A percentile compares a stretch with the other conserved stretches of the same genome.
Evolutionary conservation across 208 protist species (phyloP).

Genomic region (Wallacemonas sp.): DNA sequence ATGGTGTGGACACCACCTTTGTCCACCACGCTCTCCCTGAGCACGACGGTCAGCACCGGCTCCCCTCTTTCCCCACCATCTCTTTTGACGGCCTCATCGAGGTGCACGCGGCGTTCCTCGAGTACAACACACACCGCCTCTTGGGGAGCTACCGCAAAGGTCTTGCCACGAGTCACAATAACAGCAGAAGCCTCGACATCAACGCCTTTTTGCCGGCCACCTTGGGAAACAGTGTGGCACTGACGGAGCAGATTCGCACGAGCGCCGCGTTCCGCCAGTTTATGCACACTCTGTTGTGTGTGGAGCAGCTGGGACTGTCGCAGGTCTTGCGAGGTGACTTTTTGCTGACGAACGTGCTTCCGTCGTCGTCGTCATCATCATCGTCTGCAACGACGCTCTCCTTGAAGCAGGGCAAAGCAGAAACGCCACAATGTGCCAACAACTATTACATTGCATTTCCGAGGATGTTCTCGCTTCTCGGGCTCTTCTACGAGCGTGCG

Average conservation of each 20-base stretch:
- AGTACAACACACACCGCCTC: slow-evolving; percentile 44
- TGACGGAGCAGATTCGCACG: slow-evolving; percentile 36
- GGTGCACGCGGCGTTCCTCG: slow-evolving; percentile 47
- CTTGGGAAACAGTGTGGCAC: slow-evolving; percentile 37
- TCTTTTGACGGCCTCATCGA: slow-evolving; percentile 17
- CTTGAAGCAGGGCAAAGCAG: too few species aligned
- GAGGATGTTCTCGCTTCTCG: slow-evolving; percentile 37
- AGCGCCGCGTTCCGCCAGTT: slow-evolving; percentile 70
- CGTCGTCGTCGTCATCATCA: slow-evolving; percentile 1
- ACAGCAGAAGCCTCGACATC: slow-evolving; percentile 28
- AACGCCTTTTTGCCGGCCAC: slow-evolving; percentile 43
- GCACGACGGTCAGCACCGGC: slow-evolving; percentile 2
- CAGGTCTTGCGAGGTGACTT: slow-evolving; percentile 35
- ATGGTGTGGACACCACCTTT: background rate
- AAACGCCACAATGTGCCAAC: slow-evolving; percentile 10
- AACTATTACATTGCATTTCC: slow-evolving; percentile 35
- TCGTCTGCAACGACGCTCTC: background rate
- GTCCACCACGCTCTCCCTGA: slow-evolving; percentile 2
- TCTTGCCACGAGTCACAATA: slow-evolving; percentile 8
- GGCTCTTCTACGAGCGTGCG: slow-evolving; percentile 34
- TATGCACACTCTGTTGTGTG: slow-evolving; percentile 32
- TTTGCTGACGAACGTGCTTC: slow-evolving; percentile 4
- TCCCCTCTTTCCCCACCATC: slow-evolving; percentile 11
- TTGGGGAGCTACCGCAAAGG: slow-evolving; percentile 56
- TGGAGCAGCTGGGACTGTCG: slow-evolving; percentile 47